Evolutionary conservation across 75 land plant genomes (phyloP).

Genomic region (Sequoia sempervirens): DNA sequence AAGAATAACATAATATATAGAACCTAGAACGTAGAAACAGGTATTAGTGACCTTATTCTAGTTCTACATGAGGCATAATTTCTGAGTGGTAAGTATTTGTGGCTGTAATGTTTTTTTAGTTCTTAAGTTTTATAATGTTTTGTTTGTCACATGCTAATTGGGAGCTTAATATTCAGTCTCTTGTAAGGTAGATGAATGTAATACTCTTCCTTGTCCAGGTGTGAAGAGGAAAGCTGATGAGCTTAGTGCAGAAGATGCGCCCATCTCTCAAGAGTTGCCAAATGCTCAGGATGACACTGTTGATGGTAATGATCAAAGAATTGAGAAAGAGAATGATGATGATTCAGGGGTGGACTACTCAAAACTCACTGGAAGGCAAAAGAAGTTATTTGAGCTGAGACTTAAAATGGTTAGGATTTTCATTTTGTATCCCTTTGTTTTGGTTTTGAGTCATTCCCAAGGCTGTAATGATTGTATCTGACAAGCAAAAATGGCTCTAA

Average conservation of each 20-base stretch:
- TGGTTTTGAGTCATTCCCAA: not conserved
- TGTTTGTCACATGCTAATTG: not conserved
- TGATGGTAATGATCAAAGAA: constrained; percentile 10
- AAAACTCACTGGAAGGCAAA: constrained; percentile 62
- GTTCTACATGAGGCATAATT: not conserved
- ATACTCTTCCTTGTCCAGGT: not conserved
- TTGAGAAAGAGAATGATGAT: constrained; percentile 22
- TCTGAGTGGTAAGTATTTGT: not conserved
- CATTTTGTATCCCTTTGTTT: not conserved
- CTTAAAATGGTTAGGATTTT: constrained; percentile 63
- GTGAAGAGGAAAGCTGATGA: constrained; percentile 8
- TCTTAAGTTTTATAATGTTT: not conserved
- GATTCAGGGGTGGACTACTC: constrained; percentile 25
- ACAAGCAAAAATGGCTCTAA: not conserved
- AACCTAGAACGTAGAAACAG: too few species aligned
- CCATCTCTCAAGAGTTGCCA: constrained; percentile 1
- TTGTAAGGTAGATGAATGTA: not conserved
- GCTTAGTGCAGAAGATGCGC: not conserved
- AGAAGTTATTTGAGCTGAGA: constrained; percentile 74
- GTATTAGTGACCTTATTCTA: too few species aligned
- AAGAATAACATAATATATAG: too few species aligned
- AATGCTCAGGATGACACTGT: constrained; percentile 7
- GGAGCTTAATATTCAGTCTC: not conserved
- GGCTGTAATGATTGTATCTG: not conserved
- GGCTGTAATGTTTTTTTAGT: not conserved